Percentiles rank a stretch among this genome's conserved stretches.
phyloP scores from a whole-genome alignment of 2,329 filamentous ascomycete genomes.

The Fusarium dimerum region DNA sequence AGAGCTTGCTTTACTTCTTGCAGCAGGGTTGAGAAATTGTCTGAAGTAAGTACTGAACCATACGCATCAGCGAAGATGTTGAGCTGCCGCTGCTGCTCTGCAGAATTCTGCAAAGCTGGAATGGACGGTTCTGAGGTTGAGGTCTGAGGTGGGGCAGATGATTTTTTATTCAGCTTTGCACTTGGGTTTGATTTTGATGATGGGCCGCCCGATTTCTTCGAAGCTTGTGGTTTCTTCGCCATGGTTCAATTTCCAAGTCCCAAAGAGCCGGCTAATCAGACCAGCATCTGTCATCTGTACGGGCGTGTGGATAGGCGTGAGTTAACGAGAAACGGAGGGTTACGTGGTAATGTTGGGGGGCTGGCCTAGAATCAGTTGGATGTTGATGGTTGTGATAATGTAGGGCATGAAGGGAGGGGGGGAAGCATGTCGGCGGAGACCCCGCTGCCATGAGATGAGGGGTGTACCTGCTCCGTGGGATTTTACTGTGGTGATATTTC shows the following conservation, averaged over 20 bases:
- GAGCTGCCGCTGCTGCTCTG: constrained; percentile 67
- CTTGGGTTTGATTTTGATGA: constrained; percentile 9
- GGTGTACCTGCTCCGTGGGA: neutral
- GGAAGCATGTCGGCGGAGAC: neutral
- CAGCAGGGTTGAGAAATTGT: constrained; percentile 56
- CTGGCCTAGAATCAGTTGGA: neutral
- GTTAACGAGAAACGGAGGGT: neutral
- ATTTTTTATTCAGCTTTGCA: constrained; percentile 21
- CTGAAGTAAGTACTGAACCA: constrained; percentile 46
- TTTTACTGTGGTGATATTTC: no score
- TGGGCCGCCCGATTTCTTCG: constrained; percentile 21
- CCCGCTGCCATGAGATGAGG: neutral
- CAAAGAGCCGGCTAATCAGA: constrained; percentile 5
- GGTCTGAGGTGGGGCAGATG: constrained; percentile 11
- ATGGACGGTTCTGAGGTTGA: constrained; percentile 3
- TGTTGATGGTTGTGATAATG: neutral
- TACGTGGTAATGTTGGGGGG: no score
- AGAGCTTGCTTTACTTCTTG: constrained; percentile 86
- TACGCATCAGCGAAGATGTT: constrained; percentile 73
- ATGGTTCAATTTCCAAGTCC: constrained; percentile 16
- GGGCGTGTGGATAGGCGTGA: neutral
- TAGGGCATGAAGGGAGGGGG: neutral
- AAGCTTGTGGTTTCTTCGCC: constrained; percentile 24
- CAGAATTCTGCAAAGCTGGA: constrained; percentile 16
- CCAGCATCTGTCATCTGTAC: neutral